Evolutionary conservation across 2,329 filamentous ascomycete species (phyloP), one percentile per base, ranked within the genome.

Genomic region (Penicillium sp.): DNA sequence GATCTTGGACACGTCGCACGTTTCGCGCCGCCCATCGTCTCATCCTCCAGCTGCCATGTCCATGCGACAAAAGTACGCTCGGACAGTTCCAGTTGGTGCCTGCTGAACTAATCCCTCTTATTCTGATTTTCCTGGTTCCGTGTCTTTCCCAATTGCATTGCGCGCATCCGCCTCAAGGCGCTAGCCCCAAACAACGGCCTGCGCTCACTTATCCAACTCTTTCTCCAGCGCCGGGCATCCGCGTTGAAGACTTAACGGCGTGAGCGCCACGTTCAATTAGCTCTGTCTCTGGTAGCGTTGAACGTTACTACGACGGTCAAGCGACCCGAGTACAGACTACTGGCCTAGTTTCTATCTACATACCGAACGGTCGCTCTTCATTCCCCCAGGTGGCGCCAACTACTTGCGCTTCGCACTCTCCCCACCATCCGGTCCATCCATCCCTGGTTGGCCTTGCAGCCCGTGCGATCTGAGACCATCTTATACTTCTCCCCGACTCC

Each of bases 391-490:
- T 13, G 11, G 25, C 25, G 26, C 30, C 2, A 30, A 35, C 48
- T 51, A 51, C 48, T 35, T 35, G 48, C 28, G 43, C 46, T 35
- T 30, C 30, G 4, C 48, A 22, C 28, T 35, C 28, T 35, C 48
- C 48, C 48, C 48, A 30, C 48, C n/a, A 28, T 46, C 28, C n/a
- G 16, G 45, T 30, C 14, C 13, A 48, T 26, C 55, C 11, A 16
- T 30, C 25, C 42, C 42, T 52, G 40, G 25, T 46, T 37, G 16
- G 38, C n/a, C 55, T 43, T 22, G 28, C 30, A 51, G 37, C 55
- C 38, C 45, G 45, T 55, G 54, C 56, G 59, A 55, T 55, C 55
- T 54, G 49, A 59, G 49, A 59, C 33, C 51, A 51, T 58, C 64
- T 55, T 54, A 61, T 60, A 48, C 45, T 48, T 14, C 14, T 25